Evolutionary conservation across 768 basidiomycete species (phyloP).

Genomic region (Rhodosporidiobolus odoratus): DNA sequence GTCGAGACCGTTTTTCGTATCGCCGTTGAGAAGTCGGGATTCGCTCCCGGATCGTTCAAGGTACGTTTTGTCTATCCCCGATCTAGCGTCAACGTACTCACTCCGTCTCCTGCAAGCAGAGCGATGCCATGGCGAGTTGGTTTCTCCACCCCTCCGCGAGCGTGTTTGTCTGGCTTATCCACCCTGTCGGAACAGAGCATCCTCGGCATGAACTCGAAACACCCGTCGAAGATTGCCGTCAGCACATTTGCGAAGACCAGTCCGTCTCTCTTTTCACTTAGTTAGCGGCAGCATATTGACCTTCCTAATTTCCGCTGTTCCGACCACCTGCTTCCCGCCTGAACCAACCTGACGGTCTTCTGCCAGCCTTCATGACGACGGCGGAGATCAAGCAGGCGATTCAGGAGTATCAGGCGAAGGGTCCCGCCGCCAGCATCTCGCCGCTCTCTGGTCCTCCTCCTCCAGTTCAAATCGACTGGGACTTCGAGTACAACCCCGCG

Average conservation of each 20-base stretch:
- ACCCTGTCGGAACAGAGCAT: not conserved
- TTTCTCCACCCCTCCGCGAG: not conserved
- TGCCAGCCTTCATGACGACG: not conserved
- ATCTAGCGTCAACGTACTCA: not conserved
- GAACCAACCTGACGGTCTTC: too few relatives aligned
- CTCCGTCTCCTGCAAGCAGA: not conserved
- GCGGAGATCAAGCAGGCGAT: not conserved
- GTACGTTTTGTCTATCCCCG: not conserved
- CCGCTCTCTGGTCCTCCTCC: slow-evolving; percentile 8
- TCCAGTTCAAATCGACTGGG: not conserved
- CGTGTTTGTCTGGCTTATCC: not conserved
- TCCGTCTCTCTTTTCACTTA: not conserved
- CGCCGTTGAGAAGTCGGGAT: slow-evolving; percentile 8
- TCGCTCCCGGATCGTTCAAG: slow-evolving; percentile 5
- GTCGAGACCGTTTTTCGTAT: slow-evolving; percentile 10
- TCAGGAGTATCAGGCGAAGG: not conserved
- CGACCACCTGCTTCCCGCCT: too few relatives aligned
- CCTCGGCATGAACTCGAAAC: slow-evolving; percentile 1
- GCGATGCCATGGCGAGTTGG: slow-evolving; percentile 2
- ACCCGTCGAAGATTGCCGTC: slow-evolving; percentile 9
- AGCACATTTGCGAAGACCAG: not conserved
- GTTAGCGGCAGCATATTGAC: too few relatives aligned
- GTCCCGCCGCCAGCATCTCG: not conserved
- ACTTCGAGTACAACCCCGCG: not conserved
- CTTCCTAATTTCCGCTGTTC: too few relatives aligned